Base-by-base conservation (phyloP, 1,284 basidiomycete species). In the Heliocybe sulcata region DNA sequence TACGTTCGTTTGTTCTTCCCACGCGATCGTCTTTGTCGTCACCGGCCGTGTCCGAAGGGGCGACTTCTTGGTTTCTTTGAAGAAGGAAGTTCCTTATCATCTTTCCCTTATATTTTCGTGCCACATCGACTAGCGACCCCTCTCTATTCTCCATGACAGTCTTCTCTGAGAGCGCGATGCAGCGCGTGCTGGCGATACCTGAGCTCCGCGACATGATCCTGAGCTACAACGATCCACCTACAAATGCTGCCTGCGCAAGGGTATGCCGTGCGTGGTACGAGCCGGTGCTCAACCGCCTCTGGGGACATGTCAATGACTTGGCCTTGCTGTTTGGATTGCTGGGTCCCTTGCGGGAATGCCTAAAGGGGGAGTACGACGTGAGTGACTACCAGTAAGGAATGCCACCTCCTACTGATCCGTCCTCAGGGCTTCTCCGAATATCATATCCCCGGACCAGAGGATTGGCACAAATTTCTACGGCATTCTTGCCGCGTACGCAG, bases 191-290 rank as follows among this genome's bases (percentile, higher is more conserved):
- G 61, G 56, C 74, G 69, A 76, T 82, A 45, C 75, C 80, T 1
- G 81, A 83, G 61, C 69, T 83, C 1, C 65, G 84, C 35, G 67
- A 75, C 51, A 70, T 78, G 61, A 66, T 84, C 35, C 76, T 82
- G 61, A 61, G 63, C 52, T 73, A 70, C 56, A 55, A 79, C 42
- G 70, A 74, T 56, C 59, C 61, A 9, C 29, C 53, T 1, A 61
- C 68, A 2, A 77, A 81, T 56, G 67, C 67, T 6, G 56, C 58
- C 2, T 78, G 75, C 55, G 79, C 77, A 3, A 67, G 68, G 35
- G 77, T 83, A 14, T 82, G 74, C 67, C 77, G 72, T 55, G 60
- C 59, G 38, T 84, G 82, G 81, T 75, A 73, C 1, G 71, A 77
- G 16, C 64, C 77, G 20, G 78, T 79, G 1, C 64, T 84, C 51